A percentile compares a stretch with the other conserved stretches of the same genome.
These are phyloP conservation scores for Hura crepitans DNA, from an alignment of 441 rosid genomes.

Conservation along the genomic window DNA sequence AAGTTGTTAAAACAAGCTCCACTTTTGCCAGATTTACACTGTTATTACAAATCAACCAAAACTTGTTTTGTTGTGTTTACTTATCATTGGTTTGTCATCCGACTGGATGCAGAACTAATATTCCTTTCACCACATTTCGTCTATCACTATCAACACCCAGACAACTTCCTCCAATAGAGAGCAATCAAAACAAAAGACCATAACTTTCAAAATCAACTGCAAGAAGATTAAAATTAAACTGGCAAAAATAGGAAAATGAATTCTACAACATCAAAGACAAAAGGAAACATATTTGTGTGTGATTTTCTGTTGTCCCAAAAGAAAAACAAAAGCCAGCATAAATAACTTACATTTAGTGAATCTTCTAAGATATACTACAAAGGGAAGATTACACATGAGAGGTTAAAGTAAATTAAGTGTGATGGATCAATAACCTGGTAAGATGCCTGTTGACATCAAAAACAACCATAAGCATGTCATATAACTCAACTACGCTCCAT, in stretches of 20 bases:
- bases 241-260: not conserved
- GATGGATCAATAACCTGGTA: conserved; percentile 46
- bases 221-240: not conserved
- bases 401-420: not conserved
- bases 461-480: conserved; percentile 77
- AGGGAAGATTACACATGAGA: not conserved
- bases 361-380: not conserved
- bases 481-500: conserved; percentile 72
- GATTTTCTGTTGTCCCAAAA: not conserved
- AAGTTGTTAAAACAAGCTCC: not conserved
- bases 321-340: not conserved
- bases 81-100: too few species aligned
- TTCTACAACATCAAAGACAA: not conserved
- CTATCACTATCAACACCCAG: not conserved
- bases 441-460: conserved; percentile 92
- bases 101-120: not conserved
- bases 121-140: not conserved
- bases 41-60: not conserved
- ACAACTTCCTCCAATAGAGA: not conserved
- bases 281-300: not conserved
- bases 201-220: too few species aligned
- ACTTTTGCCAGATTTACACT: not conserved
- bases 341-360: not conserved
- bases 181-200: not conserved
- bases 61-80: not conserved